These are phyloP conservation scores for Solanum appendiculatum DNA, from an alignment of 257 asterid species.

Conservation along the genomic window DNA sequence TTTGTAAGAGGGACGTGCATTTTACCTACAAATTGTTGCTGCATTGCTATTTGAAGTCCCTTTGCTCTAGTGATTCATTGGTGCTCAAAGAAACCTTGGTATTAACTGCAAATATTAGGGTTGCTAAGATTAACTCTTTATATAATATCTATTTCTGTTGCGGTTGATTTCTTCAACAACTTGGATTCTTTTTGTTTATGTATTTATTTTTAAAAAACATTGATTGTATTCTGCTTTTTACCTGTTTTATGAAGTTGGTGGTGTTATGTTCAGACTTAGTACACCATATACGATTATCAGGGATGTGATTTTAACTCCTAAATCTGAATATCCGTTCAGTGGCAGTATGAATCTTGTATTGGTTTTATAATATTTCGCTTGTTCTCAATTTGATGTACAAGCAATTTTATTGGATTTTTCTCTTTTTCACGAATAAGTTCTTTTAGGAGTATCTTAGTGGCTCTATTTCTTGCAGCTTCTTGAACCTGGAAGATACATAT, in stretches of 20 bases:
- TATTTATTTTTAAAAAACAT: not conserved
- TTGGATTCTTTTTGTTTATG: not conserved
- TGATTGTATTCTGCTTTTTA: not conserved
- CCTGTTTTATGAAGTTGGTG: not conserved
- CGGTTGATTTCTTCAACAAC: not conserved
- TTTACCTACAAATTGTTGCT: not conserved
- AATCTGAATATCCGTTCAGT: not conserved
- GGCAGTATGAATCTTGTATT: not conserved
- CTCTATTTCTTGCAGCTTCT: slow-evolving; percentile 69
- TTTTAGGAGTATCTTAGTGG: not conserved
- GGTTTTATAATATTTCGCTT: not conserved
- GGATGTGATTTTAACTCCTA: not conserved
- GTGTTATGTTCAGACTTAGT: not conserved
- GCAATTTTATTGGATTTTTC: not conserved
- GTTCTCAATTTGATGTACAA: not conserved
- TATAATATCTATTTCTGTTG: not conserved
- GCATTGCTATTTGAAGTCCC: not conserved
- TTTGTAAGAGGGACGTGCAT: not conserved
- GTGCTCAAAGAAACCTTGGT: not conserved
- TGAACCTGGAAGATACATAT: slow-evolving; percentile 88
- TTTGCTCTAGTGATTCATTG: not conserved
- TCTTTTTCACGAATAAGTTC: not conserved
- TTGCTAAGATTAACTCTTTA: not conserved
- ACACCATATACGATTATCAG: not conserved
- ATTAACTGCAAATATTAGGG: not conserved